Evolutionary conservation across 2,329 filamentous ascomycete species (phyloP).

Genomic region (Penicillium sp.): DNA sequence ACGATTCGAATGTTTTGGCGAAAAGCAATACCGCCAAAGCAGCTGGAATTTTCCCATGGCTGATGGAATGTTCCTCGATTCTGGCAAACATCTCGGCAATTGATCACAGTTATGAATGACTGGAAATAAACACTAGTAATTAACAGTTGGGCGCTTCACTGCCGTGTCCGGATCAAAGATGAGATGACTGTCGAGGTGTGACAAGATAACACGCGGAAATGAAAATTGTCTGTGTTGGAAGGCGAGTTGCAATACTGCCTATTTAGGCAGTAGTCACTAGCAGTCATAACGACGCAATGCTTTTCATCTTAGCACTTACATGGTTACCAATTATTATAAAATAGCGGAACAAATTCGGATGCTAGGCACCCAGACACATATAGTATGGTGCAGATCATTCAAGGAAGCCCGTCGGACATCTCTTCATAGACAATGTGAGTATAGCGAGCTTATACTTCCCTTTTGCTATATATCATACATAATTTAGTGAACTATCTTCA

Average conservation of each 20-base stretch:
- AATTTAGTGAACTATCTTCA: too few relatives aligned
- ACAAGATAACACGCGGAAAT: neutral
- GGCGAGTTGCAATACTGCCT: neutral
- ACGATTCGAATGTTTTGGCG: neutral
- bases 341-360: too few relatives aligned
- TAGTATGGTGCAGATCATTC: too few relatives aligned
- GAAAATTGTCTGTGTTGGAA: neutral
- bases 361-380: too few relatives aligned
- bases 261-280: neutral
- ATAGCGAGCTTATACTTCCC: too few relatives aligned
- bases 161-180: neutral
- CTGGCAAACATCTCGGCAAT: neutral
- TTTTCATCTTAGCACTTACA: too few relatives aligned
- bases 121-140: neutral
- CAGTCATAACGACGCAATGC: too few relatives aligned
- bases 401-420: too few relatives aligned
- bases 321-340: too few relatives aligned
- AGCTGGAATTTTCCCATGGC: neutral
- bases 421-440: too few relatives aligned
- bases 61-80: neutral
- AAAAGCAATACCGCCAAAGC: neutral
- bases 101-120: neutral
- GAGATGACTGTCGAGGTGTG: neutral
- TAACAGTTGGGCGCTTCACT: too few relatives aligned
- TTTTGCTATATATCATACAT: too few relatives aligned